These are phyloP conservation scores for Heliamphora pulchella DNA, from an alignment of 179 eudicot species.

Conservation along the genomic window DNA sequence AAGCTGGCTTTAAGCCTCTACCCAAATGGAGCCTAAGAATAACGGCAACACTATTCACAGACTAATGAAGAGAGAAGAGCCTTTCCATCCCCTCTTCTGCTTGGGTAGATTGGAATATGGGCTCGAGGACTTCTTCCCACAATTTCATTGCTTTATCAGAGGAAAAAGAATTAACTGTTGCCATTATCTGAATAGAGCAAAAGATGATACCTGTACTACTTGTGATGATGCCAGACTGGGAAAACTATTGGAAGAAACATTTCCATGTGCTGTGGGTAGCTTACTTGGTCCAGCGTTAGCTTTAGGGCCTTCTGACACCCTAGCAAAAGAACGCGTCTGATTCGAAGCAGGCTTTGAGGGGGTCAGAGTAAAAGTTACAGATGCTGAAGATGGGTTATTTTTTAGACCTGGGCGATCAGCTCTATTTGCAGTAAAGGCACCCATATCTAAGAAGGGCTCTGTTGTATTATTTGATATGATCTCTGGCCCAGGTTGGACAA, in stretches of 20 bases:
- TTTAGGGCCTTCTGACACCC: constrained; percentile 39
- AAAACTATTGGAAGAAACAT: constrained; percentile 30
- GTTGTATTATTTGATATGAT: constrained; percentile 34
- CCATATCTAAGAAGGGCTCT: constrained; percentile 33
- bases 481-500: constrained; percentile 56
- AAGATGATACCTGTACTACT: constrained; percentile 41
- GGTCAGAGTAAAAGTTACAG: constrained; percentile 33
- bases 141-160: neutral
- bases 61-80: neutral
- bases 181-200: constrained; percentile 2
- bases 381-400: constrained; percentile 35
- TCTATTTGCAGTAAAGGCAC: constrained; percentile 35
- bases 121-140: neutral
- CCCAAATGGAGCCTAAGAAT: neutral
- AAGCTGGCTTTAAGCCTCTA: too few relatives aligned
- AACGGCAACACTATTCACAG: neutral
- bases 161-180: neutral
- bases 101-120: neutral
- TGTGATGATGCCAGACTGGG: constrained; percentile 36
- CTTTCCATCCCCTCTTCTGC: neutral
- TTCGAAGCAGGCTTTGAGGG: constrained; percentile 38
- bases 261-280: constrained; percentile 34
- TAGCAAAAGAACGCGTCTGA: constrained; percentile 32
- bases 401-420: constrained; percentile 36
- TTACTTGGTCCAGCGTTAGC: constrained; percentile 44